phyloP scores from a whole-genome alignment of 176 grass and related monocot species.

The Carex scoparia region DNA sequence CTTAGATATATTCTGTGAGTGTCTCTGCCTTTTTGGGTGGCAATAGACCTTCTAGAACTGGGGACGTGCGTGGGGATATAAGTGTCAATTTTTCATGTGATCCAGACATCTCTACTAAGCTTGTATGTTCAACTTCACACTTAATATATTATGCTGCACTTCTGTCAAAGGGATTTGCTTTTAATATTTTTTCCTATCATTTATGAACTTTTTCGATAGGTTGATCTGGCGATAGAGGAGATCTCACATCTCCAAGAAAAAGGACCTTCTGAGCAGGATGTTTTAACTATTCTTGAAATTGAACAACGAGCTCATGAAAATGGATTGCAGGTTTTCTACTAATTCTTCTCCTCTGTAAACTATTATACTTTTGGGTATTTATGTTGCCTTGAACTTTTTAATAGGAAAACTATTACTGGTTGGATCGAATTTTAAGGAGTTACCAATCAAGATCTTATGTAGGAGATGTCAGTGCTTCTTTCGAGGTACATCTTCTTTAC shows the following conservation, averaged over 20 bases:
- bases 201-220: slow-evolving; percentile 32
- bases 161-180: slow-evolving; percentile 6
- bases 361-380: slow-evolving; percentile 18
- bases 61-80: slow-evolving; percentile 88
- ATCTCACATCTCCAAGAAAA: slow-evolving; percentile 75
- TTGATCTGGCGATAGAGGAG: slow-evolving; percentile 89
- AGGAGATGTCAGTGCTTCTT: slow-evolving; percentile 72
- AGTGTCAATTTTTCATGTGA: slow-evolving; percentile 96
- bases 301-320: slow-evolving; percentile 99
- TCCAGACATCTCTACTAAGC: slow-evolving; percentile 83
- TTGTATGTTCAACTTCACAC: slow-evolving; percentile 41
- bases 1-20: slow-evolving; percentile 90
- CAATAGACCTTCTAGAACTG: slow-evolving; percentile 95
- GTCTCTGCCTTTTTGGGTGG: slow-evolving; percentile 95
- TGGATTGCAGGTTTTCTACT: slow-evolving; percentile 69
- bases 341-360: not conserved
- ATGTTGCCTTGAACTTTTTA: slow-evolving; percentile 6
- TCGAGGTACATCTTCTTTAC: slow-evolving; percentile 44
- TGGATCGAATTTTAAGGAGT: slow-evolving; percentile 88
- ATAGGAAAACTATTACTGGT: slow-evolving; percentile 98
- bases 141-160: not conserved
- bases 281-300: slow-evolving; percentile 80
- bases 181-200: slow-evolving; percentile 1
- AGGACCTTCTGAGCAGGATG: slow-evolving; percentile 82
- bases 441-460: slow-evolving; percentile 95